Percentiles rank a stretch among this genome's conserved stretches.
Conservation (phyloP, 345 rosid genomes). For the Citrus sp. region DNA sequence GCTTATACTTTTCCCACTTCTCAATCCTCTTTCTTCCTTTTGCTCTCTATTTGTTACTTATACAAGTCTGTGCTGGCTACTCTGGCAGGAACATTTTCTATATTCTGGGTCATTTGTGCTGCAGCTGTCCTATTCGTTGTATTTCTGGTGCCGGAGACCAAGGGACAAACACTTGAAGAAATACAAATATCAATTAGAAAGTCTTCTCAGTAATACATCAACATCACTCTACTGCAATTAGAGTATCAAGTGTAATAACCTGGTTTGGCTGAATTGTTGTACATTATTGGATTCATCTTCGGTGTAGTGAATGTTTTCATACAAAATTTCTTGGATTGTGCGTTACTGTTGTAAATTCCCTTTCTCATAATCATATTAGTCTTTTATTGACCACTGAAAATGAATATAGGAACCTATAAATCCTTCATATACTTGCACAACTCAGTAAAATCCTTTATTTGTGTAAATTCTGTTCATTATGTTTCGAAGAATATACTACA, state of each 20-base stretch:
- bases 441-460: neutral
- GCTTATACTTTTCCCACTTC: no score
- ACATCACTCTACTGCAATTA: neutral
- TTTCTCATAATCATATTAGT: neutral
- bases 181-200: neutral
- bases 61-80: neutral
- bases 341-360: neutral
- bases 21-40: neutral
- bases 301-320: neutral
- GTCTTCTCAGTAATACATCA: neutral
- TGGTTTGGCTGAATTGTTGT: neutral
- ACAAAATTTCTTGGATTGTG: neutral
- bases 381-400: neutral
- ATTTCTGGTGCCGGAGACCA: neutral
- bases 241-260: neutral
- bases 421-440: neutral
- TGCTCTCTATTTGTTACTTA: neutral
- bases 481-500: neutral
- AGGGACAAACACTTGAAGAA: no score
- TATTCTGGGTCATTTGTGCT: conserved; percentile 26
- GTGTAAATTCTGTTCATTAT: neutral
- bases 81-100: conserved; percentile 50
- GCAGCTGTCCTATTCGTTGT: conserved; percentile 7
- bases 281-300: neutral
- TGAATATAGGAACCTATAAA: neutral